Evolutionary conservation across 768 basidiomycete species (phyloP).

Genomic region (Macrolepiota albuminosa): DNA sequence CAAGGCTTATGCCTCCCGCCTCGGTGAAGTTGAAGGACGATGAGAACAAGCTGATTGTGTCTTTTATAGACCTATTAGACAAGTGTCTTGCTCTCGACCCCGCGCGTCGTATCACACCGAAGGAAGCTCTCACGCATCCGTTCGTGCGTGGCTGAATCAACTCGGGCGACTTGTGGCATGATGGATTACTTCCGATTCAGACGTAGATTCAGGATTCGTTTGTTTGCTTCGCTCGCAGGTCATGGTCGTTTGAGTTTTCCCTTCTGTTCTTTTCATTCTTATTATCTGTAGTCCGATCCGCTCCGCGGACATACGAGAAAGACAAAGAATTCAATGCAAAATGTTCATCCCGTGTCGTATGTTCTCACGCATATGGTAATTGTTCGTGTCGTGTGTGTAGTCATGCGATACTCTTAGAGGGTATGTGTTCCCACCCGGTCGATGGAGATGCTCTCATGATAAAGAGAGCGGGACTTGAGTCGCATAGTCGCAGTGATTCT

Average conservation of each 20-base stretch:
- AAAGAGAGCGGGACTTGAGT: background rate
- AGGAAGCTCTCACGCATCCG: constrained; percentile 83
- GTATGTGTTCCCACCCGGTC: background rate
- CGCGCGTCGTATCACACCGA: constrained; percentile 78
- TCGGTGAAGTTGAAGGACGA: constrained; percentile 83
- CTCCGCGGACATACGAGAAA: background rate
- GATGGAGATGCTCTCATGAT: background rate
- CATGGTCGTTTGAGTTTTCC: background rate
- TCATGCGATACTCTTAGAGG: background rate
- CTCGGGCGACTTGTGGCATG: background rate
- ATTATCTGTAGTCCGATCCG: background rate
- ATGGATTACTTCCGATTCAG: background rate
- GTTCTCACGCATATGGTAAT: background rate
- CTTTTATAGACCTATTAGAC: constrained; percentile 89
- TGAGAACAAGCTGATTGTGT: constrained; percentile 70
- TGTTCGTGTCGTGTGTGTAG: background rate
- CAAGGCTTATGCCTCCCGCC: constrained; percentile 76
- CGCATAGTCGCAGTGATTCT: background rate
- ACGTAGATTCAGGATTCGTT: background rate
- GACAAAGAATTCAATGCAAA: background rate
- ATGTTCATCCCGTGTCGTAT: background rate
- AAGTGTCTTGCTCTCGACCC: constrained; percentile 89
- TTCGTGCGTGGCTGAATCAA: constrained; percentile 58
- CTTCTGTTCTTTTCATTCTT: background rate
- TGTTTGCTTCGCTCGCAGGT: background rate